Base-by-base conservation (phyloP, 2,329 filamentous ascomycete species). In the Cercospora sesami region DNA sequence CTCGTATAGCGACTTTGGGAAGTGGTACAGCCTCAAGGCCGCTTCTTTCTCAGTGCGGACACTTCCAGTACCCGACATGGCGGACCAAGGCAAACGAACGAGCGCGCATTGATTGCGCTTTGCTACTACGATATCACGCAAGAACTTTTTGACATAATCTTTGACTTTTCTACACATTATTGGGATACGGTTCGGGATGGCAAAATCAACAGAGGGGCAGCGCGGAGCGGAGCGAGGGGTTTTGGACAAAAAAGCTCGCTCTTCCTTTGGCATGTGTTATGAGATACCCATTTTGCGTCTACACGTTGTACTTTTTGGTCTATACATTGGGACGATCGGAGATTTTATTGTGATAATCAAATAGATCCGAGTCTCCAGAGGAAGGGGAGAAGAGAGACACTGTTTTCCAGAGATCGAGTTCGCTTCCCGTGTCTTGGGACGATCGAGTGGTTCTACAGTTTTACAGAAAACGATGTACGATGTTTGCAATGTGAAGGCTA, bases 221-320 rank as follows among this genome's bases (percentile, higher is more conserved):
- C 53, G 18, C 57, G 62, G 62, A 18, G 12, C 57, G 39, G 31
- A 48, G 63, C n/a, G 23, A 14, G 14, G 36, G 60, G 42, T 42
- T 42, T 26, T 48, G 28, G 60, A 57, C 45, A 61, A n/a, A 42
- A 60, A 61, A 61, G 59, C 33, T 60, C 31, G 59, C 60, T 48
- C 53, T 31, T 31, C 26, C 14, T 53, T 53, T 26, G 64, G 65
- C 63, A 64, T 67, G 63, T 69, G 60, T 72, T 68, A 67, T 42
- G 69, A 71, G 68, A 72, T 72, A 71, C 68, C 70, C 70, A 64
- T 64, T 64, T 60, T 60, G 42, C 55, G 55, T 51, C 45, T 21
- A 21, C 18, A 51, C 4, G 2, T 51, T 51, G 18, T 51, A 51
- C 21, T 33, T 23, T 65, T 60, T 30, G 42, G 53, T 36, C 51